Base-by-base conservation (phyloP, 2,329 filamentous ascomycete species). In the Fusarium duplospermum region DNA sequence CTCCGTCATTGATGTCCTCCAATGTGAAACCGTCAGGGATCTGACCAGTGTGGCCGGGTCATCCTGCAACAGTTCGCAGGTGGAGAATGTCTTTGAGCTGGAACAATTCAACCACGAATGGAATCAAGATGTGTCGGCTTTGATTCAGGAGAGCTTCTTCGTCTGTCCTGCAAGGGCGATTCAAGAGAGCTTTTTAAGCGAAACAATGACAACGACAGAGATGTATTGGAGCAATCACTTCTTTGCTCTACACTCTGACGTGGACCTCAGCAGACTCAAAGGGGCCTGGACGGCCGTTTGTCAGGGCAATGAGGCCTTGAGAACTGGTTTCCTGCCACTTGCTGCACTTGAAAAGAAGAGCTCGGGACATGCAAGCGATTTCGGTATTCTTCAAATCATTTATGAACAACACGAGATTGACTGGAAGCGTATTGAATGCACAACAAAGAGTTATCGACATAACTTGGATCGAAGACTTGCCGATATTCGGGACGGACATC, bases 141-240 rank as follows among this genome's bases (percentile, higher is more conserved):
- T 64, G 14, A 35, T 64, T 11, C 35, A 52, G 16, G 61, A 38
- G 35, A 45, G 36, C 27, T 64, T 64, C 61, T 64, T 64, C 16
- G 50, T 64, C n/a, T 64, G 50, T 54, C 61, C 61, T 20, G 14
- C 50, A 45, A 64, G 27, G 27, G 36, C 61, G 9, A 64, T 64
- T 6, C 61, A 64, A 57, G 61, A 64, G 3, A 20, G 61, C 27
- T 64, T 64, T 6, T 20, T 64, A 1, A 57, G 61, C 45, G 61
- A 64, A 27, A 64, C 61, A 45, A 29, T 64, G 47, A 27, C 36
- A 35, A 45, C 35, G 14, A 45, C 61, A 13, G 61, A 40, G 36
- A 64, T 64, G 61, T 64, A 64, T 42, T 64, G 61, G 61, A 64
- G 61, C 14, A 14, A 64, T 35, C 50, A 64, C 14, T 33, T 54